Base-by-base conservation (phyloP, 192 early-diverging fungal species). In the Thamnidium elegans region DNA sequence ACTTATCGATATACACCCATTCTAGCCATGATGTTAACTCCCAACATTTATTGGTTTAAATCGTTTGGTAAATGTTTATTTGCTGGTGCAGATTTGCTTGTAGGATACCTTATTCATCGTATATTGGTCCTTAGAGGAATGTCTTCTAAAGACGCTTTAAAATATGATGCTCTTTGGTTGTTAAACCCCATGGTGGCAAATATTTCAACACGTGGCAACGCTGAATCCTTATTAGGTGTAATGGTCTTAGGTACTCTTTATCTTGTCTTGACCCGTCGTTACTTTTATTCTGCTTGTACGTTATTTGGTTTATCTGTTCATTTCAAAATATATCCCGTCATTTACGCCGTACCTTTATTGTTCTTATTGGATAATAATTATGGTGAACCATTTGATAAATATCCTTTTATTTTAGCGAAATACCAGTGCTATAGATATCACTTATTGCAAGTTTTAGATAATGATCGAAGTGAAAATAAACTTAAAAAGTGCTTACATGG, bases 1-100 rank as follows among this genome's bases (percentile, higher is more conserved):
- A 99, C 97, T 0, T 99, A 97, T 74, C 87, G 97, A 26, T 99
- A 99, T 81, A 97, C 97, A 13, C 97, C 97, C 7, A 64, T 98
- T 11, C 78, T 99, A n/a, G 94, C 96, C 4, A 91, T 85, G 74
- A 39, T 94, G 11, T 68, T 99, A n/a, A 84, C 89, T 23, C 94
- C 94, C 17, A 94, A 95, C 58, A 82, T 90, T 48, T 84, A 80
- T 62, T 58, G 92, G 15, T 82, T 87, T 65, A 70, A 79, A 32
- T 79, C 87, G 9, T 97, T 90, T 67, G 97, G 97, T 13, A 99
- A 99, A 72, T 80, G 90, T 66, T 59, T 99, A n/a, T 99, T 99
- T 79, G 87, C 88, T 19, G 70, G 75, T 0, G 87, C 87, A 36
- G 92, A 98, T 75, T 77, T 97, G 14, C 34, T 87, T 0, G 90